phyloP scores from a whole-genome alignment of 2,329 filamentous ascomycete genomes.

The Paraphaeosphaeria minitans region DNA sequence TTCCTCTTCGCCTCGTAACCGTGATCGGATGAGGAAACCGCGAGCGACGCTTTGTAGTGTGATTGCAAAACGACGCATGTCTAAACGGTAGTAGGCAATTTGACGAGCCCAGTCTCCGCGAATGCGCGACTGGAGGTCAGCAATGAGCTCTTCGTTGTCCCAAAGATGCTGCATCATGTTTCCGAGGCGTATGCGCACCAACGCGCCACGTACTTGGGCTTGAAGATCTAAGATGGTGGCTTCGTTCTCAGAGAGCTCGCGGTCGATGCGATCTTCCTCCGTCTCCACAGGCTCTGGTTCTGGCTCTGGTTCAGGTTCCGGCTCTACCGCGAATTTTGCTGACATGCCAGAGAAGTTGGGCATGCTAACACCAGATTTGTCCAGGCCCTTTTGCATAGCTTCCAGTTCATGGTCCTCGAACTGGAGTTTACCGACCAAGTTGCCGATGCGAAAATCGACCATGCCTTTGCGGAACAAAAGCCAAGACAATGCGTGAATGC shows the following conservation, averaged over 20 bases:
- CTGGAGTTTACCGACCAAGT: constrained; percentile 92
- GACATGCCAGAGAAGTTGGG: constrained; percentile 98
- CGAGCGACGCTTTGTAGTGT: constrained; percentile 79
- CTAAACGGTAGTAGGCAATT: constrained; percentile 77
- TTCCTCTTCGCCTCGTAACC: constrained; percentile 65
- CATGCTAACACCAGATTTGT: constrained; percentile 94
- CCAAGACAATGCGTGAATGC: constrained; percentile 96
- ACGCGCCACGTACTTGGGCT: constrained; percentile 80
- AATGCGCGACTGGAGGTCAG: constrained; percentile 84
- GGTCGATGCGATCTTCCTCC: constrained; percentile 84
- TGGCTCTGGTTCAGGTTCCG: constrained; percentile 79
- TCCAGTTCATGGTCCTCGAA: constrained; percentile 98
- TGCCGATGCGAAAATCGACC: constrained; percentile 93
- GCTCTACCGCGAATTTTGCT: constrained; percentile 89
- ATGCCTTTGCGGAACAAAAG: constrained; percentile 94
- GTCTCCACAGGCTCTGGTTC: constrained; percentile 77
- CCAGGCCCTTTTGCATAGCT: constrained; percentile 93
- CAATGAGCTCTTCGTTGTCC: constrained; percentile 77
- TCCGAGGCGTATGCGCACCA: constrained; percentile 77
- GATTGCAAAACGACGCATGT: constrained; percentile 81
- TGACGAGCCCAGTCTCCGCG: constrained; percentile 87
- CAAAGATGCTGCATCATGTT: constrained; percentile 86
- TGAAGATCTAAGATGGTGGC: constrained; percentile 77
- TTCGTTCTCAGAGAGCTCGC: constrained; percentile 81
- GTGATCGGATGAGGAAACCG: constrained; percentile 73